Conservation (phyloP, 139 green algal genomes). For the Closterium sp. region DNA sequence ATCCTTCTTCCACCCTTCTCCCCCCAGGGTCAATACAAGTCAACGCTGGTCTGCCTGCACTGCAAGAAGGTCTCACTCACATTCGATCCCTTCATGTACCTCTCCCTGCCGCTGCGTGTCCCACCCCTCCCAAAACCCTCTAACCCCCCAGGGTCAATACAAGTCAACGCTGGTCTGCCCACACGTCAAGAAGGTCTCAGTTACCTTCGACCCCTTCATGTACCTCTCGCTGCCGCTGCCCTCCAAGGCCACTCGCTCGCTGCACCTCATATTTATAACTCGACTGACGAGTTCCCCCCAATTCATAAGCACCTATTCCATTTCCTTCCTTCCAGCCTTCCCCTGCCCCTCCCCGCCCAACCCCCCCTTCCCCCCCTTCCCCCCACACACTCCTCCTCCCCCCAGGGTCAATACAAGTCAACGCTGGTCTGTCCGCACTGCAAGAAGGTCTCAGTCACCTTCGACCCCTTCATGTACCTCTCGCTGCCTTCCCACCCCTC, state of each 20-base stretch:
- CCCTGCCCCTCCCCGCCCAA: too few relatives aligned
- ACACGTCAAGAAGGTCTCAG: conserved; percentile 66
- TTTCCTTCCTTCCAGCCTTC: too few relatives aligned
- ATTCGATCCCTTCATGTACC: conserved; percentile 97
- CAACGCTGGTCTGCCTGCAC: conserved; percentile 78
- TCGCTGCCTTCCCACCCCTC: conserved; percentile 68
- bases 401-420: conserved; percentile 82
- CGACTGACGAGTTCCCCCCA: too few relatives aligned
- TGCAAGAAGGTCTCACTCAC: conserved; percentile 77
- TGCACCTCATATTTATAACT: too few relatives aligned
- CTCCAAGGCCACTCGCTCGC: conserved; percentile 40
- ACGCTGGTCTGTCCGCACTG: conserved; percentile 88
- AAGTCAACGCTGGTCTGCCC: conserved; percentile 88
- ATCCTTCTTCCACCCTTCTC: too few relatives aligned
- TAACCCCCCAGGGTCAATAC: conserved; percentile 76
- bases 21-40: conserved; percentile 83
- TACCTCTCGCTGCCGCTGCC: conserved; percentile 92
- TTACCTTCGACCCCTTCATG: conserved; percentile 97
- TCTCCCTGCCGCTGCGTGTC: too few relatives aligned
- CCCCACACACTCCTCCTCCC: too few relatives aligned
- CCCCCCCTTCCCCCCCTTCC: too few relatives aligned
- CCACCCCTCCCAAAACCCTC: too few relatives aligned
- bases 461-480: conserved; percentile 98
- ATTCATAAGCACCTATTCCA: too few relatives aligned
- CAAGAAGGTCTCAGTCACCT: conserved; percentile 73